phyloP scores from a whole-genome alignment of 495 filamentous ascomycete genomes.

The Tuber magnatum region DNA sequence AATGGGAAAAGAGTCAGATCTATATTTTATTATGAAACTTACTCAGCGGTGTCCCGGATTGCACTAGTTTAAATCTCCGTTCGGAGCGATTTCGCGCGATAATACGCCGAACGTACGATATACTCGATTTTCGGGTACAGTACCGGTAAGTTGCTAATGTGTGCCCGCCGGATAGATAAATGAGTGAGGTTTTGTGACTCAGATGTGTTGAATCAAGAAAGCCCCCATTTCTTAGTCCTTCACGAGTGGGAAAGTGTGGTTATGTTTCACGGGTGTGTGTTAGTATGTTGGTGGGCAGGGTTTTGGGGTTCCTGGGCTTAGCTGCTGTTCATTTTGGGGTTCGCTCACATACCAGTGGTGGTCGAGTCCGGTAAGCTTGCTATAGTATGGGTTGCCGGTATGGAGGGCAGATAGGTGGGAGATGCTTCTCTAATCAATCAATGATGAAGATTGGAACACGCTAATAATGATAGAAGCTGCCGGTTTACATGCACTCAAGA shows the following conservation, averaged over 20 bases:
- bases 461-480: neutral
- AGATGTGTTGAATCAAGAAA: neutral
- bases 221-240: neutral
- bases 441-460: neutral
- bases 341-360: neutral
- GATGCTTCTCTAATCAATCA: neutral
- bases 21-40: neutral
- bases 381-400: neutral
- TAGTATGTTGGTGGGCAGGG: neutral
- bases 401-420: neutral
- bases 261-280: neutral
- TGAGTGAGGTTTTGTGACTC: neutral
- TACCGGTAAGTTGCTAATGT: neutral
- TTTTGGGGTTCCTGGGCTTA: neutral
- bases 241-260: neutral
- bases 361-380: neutral
- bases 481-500: slow-evolving; percentile 1
- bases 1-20: neutral
- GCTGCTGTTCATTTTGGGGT: neutral
- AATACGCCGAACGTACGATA: neutral
- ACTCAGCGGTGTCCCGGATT: neutral
- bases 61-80: neutral
- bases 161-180: neutral
- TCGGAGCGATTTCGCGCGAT: neutral
- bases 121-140: neutral